Conservation (phyloP, 441 rosid genomes). For the Euphorbia celastroides region DNA sequence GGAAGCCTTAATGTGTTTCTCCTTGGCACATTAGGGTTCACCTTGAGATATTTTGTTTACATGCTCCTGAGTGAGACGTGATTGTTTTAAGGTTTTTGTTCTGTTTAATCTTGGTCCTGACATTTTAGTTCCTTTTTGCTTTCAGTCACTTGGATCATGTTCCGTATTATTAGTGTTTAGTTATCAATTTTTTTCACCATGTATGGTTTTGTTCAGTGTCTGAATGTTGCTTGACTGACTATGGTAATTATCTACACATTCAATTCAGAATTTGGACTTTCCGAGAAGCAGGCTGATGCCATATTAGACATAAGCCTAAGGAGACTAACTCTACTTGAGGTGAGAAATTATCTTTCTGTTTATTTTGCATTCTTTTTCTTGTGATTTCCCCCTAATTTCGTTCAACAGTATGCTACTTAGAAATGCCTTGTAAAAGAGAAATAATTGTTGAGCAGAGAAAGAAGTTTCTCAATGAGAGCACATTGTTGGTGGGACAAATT, state of each 20-base stretch:
- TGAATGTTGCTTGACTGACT: neutral
- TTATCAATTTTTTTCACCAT: neutral
- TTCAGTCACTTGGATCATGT: too few relatives aligned
- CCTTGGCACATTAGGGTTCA: too few relatives aligned
- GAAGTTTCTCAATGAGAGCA: slow-evolving; percentile 70
- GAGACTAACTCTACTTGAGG: slow-evolving; percentile 86
- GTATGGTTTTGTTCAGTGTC: neutral
- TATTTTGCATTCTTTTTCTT: slow-evolving; percentile 10
- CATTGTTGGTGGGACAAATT: slow-evolving; percentile 60
- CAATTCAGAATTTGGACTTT: slow-evolving; percentile 58
- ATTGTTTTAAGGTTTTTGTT: too few relatives aligned
- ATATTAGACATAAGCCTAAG: slow-evolving; percentile 77
- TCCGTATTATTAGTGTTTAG: neutral
- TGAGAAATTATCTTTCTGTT: slow-evolving; percentile 18
- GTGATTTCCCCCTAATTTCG: neutral
- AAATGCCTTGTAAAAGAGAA: slow-evolving; percentile 6
- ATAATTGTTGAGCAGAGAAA: slow-evolving; percentile 49
- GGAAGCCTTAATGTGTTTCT: too few relatives aligned
- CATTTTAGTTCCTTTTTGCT: too few relatives aligned
- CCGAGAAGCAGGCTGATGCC: slow-evolving; percentile 91
- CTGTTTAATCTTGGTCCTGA: too few relatives aligned
- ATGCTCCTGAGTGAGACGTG: too few relatives aligned
- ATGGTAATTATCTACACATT: slow-evolving; percentile 3
- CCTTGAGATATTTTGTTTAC: too few relatives aligned
- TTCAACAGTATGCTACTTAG: neutral